Percentiles rank a stretch among this genome's conserved stretches.
These are phyloP conservation scores for Ustilago lituana DNA, from an alignment of 1,284 basidiomycete genomes.

Conservation along the genomic window DNA sequence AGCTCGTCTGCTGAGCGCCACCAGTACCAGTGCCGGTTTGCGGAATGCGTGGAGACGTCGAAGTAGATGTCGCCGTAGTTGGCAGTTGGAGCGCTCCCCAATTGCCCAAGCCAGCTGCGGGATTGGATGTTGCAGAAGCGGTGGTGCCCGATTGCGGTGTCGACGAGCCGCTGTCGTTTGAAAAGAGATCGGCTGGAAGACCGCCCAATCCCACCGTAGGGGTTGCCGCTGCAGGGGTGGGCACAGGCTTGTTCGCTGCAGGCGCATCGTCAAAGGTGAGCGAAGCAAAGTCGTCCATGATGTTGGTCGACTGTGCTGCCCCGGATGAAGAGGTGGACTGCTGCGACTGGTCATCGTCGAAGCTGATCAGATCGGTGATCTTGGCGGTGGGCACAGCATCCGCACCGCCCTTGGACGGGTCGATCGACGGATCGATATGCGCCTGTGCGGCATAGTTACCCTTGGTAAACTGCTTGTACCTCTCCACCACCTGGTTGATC, in stretches of 20 bases:
- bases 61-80: slow-evolving; percentile 39
- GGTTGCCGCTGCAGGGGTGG: neutral
- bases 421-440: slow-evolving; percentile 70
- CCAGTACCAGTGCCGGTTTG: no score
- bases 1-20: no score
- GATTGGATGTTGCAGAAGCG: slow-evolving; percentile 23
- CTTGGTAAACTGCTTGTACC: slow-evolving; percentile 89
- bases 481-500: slow-evolving; percentile 88
- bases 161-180: slow-evolving; percentile 25
- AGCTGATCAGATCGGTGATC: slow-evolving; percentile 63
- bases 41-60: slow-evolving; percentile 31
- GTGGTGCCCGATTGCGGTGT: slow-evolving; percentile 11
- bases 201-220: slow-evolving; percentile 18
- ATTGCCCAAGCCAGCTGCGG: slow-evolving; percentile 38
- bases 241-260: neutral
- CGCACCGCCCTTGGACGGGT: slow-evolving; percentile 56
- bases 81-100: slow-evolving; percentile 60
- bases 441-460: slow-evolving; percentile 80
- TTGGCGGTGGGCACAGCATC: slow-evolving; percentile 63
- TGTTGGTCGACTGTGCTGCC: slow-evolving; percentile 6
- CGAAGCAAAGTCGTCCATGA: slow-evolving; percentile 63
- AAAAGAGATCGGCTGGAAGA: slow-evolving; percentile 42
- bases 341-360: slow-evolving; percentile 60
- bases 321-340: no score
- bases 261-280: slow-evolving; percentile 53